Evolutionary conservation across 768 basidiomycete genomes (phyloP).

Genomic region (Russula abietina): DNA sequence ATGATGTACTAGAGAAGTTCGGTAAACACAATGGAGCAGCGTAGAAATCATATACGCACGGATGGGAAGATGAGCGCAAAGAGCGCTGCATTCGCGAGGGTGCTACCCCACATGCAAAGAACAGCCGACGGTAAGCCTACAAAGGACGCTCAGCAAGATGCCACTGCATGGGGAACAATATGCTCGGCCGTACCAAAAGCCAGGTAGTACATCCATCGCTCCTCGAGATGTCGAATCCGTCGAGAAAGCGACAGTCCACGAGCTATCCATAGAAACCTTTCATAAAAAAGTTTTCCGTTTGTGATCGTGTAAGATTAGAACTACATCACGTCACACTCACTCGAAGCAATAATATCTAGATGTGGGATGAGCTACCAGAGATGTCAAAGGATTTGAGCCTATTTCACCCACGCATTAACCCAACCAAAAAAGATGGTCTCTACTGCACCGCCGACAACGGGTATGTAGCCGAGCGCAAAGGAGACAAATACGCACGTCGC

Average conservation of each 20-base stretch:
- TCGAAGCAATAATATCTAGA: constrained; percentile 86
- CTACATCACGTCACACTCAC: constrained; percentile 37
- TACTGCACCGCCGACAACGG: constrained; percentile 52
- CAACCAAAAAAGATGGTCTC: constrained; percentile 77
- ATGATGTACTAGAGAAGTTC: constrained; percentile 61
- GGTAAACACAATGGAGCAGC: neutral
- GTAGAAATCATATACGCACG: constrained; percentile 39
- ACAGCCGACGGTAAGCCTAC: constrained; percentile 65
- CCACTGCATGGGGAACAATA: constrained; percentile 6
- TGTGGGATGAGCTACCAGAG: neutral
- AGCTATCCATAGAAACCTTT: constrained; percentile 73
- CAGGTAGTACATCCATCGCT: constrained; percentile 85
- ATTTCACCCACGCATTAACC: constrained; percentile 67
- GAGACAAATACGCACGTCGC: constrained; percentile 67
- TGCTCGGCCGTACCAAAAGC: constrained; percentile 55
- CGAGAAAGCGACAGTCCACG: constrained; percentile 63
- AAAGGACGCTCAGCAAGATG: constrained; percentile 2
- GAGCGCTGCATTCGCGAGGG: constrained; percentile 72
- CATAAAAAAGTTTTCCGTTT: neutral
- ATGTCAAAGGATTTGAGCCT: neutral
- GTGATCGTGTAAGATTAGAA: constrained; percentile 6
- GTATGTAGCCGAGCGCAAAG: constrained; percentile 56
- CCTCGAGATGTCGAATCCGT: constrained; percentile 70
- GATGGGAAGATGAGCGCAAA: constrained; percentile 80
- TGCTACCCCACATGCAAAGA: constrained; percentile 66